Evolutionary conservation across 306 rosid genomes (phyloP), one percentile per base, ranked within the genome.

Genomic region (Cucumis cinereus): DNA sequence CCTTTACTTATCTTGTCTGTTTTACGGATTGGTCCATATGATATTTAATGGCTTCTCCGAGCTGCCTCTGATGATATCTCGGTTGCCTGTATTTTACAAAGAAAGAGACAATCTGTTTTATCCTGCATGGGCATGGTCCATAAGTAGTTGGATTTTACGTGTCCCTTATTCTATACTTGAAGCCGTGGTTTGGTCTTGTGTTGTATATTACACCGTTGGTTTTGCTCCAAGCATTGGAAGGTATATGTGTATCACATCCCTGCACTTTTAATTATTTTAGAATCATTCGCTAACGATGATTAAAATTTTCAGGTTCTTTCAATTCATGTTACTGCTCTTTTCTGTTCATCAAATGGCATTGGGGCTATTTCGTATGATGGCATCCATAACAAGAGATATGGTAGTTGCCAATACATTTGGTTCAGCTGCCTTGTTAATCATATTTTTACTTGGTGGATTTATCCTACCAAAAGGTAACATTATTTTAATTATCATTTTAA

Each of bases 121-220:
- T 79, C 91, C 98, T 71, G 88, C 98, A 15, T 93, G 97, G 92
- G 87, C 90, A 15, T 93, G 98, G 97, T 86, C 97, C 56, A 8
- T 82, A 11, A 55, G 85, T 73, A 91, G 93, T 76, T 93, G 91
- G 98, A 40, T 91, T 80, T 80, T 89, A 80, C 91, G 96, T 62
- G 77, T 93, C 57, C 98, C 98, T 7, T 93, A 89, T 82, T 93
- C 98, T 1, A 0, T 89, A 47, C 11, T 93, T 47, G 98, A 93
- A 87, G 79, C 96, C 28, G 62, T 93, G 28, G 92, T 91, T 49
- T 93, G 98, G 98, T 81, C 88, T 59, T 57, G 76, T 78, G 89
- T 91, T 50, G 98, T 93, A 59, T 93, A 93, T 81, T 90, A 89
- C 80, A 75, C 83, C n/a, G 91, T 93, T 83, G 98, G 98, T 16